phyloP scores from a whole-genome alignment of 352 stramenopile species.

The Globisporangium sylvaticum region DNA sequence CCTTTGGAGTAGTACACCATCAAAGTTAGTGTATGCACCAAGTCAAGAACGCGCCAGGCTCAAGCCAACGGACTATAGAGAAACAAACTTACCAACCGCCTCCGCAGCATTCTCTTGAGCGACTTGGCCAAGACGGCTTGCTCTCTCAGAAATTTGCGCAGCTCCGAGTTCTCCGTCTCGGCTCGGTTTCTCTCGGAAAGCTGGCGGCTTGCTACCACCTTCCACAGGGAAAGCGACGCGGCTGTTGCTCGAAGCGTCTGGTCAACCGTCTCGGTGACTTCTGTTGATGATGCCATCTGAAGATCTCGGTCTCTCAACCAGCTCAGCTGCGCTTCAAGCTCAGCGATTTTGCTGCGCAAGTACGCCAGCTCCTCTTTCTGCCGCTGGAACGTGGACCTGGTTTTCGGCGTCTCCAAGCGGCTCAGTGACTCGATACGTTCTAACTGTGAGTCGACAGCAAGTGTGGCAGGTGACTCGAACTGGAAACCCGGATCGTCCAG shows the following conservation, averaged over 20 bases:
- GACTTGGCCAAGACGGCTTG: neutral
- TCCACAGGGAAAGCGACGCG: neutral
- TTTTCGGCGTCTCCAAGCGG: neutral
- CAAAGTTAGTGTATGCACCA: too few relatives aligned
- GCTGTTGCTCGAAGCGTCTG: neutral
- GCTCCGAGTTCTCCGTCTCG: neutral
- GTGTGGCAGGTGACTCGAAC: neutral
- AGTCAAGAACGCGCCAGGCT: neutral
- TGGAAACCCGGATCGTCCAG: neutral
- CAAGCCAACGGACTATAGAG: neutral
- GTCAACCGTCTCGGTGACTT: neutral
- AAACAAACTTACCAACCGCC: neutral
- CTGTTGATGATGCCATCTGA: neutral
- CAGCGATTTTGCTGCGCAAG: neutral
- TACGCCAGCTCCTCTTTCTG: neutral
- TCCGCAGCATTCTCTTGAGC: neutral
- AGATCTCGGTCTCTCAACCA: neutral
- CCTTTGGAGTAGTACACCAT: neutral
- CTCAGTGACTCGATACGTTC: neutral
- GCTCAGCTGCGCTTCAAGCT: neutral
- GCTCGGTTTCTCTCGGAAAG: neutral
- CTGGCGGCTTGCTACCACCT: neutral
- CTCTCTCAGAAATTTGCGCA: neutral
- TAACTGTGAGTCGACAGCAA: neutral
- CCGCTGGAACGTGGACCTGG: neutral